Evolutionary conservation across 2,329 filamentous ascomycete species (phyloP), one percentile per base, ranked within the genome.

Genomic region (Alternaria triticimaculans): DNA sequence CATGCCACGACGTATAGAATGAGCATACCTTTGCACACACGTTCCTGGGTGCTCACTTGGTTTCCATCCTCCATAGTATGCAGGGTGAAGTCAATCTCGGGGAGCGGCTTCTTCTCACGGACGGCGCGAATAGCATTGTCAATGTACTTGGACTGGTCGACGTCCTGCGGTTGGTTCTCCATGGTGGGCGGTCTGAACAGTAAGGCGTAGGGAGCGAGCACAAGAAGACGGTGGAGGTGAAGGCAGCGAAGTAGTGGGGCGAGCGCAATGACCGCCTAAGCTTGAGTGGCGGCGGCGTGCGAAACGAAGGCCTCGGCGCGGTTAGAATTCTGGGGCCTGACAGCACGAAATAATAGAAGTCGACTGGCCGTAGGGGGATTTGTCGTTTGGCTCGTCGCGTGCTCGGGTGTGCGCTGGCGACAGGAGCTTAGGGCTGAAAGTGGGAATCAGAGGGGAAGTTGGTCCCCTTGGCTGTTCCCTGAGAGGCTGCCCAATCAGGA

Each of bases 21-120:
- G 43, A 65, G 56, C 74, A 53, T 88, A 98, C 96, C 96, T 94
- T 98, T 99, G 87, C 95, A 97, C 66, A 99, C 96, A 80, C 96
- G 89, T 84, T 99, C 96, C 80, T 92, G 84, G 66, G 96, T 99
- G 88, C 89, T 98, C 80, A 99, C 96, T 84, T 97, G 93, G 58
- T 88, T 90, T 78, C 93, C 93, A 86, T 99, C 96, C 82, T 99
- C 96, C 95, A 98, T 97, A 67, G 92, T 96, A 82, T 99, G 96
- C 78, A 99, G 89, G 60, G 93, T 96, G 81, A 99, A 99, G 85
- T 99, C 96, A 77, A 99, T 98, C 86, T 98, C 95, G 62, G 96
- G 96, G 55, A 96, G 87, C 58, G 95, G 94, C 85, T 92, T 95
- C 90, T 98, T 98, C 76, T 97, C 89, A 81, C 90, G 90, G 77